phyloP scores from a whole-genome alignment of 2,329 filamentous ascomycete species.

The Trichoderma sp. region DNA sequence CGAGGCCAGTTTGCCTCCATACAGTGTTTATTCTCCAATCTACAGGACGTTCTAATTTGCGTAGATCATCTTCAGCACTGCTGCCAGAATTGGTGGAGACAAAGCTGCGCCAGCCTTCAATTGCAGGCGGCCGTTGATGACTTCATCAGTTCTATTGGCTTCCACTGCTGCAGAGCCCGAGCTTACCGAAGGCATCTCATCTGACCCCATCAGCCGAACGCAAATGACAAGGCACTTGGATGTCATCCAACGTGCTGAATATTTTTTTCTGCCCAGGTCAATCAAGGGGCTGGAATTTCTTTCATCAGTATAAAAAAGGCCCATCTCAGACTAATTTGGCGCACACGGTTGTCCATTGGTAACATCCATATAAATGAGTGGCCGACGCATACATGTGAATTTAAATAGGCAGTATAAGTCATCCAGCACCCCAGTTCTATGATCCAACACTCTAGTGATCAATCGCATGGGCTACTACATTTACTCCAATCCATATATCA shows the following conservation, averaged over 20 bases:
- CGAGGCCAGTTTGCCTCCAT: conserved; percentile 14
- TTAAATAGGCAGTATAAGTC: too few species aligned
- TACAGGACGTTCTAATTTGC: not conserved
- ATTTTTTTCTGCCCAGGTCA: not conserved
- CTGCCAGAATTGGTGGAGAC: not conserved
- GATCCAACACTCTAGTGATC: too few species aligned
- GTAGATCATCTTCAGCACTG: not conserved
- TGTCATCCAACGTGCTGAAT: conserved; percentile 18
- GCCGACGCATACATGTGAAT: not conserved
- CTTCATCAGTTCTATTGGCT: conserved; percentile 10
- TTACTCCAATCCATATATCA: too few species aligned
- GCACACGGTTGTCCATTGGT: not conserved
- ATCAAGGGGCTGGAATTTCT: not conserved
- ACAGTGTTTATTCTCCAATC: conserved; percentile 1
- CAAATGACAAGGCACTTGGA: not conserved
- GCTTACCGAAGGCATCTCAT: conserved; percentile 11
- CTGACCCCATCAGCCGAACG: not conserved
- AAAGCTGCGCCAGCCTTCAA: not conserved
- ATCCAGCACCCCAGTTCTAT: too few species aligned
- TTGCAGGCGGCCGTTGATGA: not conserved
- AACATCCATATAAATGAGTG: not conserved
- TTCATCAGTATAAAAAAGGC: not conserved
- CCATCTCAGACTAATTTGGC: not conserved
- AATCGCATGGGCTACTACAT: too few species aligned
- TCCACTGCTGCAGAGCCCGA: not conserved